Conservation (phyloP, 2,329 filamentous ascomycete species). For the Paracamarosporium sp. region DNA sequence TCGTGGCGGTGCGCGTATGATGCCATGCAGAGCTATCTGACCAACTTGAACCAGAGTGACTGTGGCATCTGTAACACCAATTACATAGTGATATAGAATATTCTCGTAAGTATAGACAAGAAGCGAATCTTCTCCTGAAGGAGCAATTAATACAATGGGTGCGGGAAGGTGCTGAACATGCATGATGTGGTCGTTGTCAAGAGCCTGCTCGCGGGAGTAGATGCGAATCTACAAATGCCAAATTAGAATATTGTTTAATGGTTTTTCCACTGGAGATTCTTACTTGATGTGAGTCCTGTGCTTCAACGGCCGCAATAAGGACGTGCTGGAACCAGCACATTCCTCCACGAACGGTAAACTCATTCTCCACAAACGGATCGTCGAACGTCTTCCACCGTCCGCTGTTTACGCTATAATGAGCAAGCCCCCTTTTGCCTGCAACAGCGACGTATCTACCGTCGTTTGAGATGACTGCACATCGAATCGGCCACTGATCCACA, state of each 20-base stretch:
- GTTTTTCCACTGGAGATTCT: conserved; percentile 6
- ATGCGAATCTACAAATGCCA: conserved; percentile 69
- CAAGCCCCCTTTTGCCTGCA: conserved; percentile 89
- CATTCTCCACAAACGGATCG: conserved; percentile 80
- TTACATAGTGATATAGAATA: conserved; percentile 91
- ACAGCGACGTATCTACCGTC: conserved; percentile 95
- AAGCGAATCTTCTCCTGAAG: conserved; percentile 90
- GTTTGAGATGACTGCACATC: conserved; percentile 82
- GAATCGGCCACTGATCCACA: conserved; percentile 91
- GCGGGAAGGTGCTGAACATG: conserved; percentile 80
- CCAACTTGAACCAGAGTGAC: conserved; percentile 90
- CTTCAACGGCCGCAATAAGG: conserved; percentile 90
- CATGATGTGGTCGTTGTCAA: conserved; percentile 76
- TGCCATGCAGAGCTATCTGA: conserved; percentile 96
- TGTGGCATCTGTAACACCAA: conserved; percentile 72
- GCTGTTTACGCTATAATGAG: conserved; percentile 94
- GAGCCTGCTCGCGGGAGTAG: conserved; percentile 83
- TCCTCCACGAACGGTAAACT: conserved; percentile 89
- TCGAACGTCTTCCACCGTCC: conserved; percentile 95
- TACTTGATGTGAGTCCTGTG: conserved; percentile 77
- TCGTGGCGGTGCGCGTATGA: conserved; percentile 89
- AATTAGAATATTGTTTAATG: not conserved
- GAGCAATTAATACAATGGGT: conserved; percentile 87
- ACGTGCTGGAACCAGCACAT: conserved; percentile 99
- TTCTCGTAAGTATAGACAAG: conserved; percentile 98